These are phyloP conservation scores for Hevea brasiliensis DNA, from an alignment of 345 rosid genomes.

Conservation along the genomic window DNA sequence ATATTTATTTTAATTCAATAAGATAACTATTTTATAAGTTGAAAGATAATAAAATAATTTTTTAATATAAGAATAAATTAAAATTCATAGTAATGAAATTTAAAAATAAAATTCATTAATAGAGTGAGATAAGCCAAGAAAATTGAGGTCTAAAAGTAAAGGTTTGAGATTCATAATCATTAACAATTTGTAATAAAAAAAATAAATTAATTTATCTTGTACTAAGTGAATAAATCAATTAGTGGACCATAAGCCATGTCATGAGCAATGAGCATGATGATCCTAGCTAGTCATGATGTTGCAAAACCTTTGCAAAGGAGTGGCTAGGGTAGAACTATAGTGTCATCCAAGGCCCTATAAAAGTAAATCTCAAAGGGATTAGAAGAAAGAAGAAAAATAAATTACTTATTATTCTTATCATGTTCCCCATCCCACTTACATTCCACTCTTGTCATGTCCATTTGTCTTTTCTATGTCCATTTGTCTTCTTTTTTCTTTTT, in stretches of 20 bases:
- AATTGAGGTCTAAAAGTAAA: too few relatives aligned
- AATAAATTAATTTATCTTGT: too few relatives aligned
- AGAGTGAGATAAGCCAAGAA: too few relatives aligned
- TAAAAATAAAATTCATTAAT: too few relatives aligned
- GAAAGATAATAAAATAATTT: too few relatives aligned
- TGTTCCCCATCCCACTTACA: conserved; percentile 12
- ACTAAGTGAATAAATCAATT: not conserved
- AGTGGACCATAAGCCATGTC: not conserved
- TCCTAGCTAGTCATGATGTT: conserved; percentile 7
- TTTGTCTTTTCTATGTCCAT: conserved; percentile 7
- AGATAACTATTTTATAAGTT: too few relatives aligned
- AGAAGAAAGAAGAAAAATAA: not conserved
- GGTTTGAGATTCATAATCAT: too few relatives aligned
- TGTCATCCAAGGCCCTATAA: not conserved
- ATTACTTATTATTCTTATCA: conserved; percentile 5
- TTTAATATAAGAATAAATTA: too few relatives aligned
- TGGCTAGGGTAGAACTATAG: not conserved
- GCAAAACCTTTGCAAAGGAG: not conserved
- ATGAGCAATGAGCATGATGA: conserved; percentile 7
- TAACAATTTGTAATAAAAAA: too few relatives aligned
- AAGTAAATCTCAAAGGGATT: not conserved
- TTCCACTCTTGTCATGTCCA: conserved; percentile 19
- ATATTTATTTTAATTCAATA: too few relatives aligned
- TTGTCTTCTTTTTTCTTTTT: not conserved
- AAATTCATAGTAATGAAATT: too few relatives aligned